Conservation (phyloP, 768 basidiomycete genomes). For the Boletus rubroflammeus region DNA sequence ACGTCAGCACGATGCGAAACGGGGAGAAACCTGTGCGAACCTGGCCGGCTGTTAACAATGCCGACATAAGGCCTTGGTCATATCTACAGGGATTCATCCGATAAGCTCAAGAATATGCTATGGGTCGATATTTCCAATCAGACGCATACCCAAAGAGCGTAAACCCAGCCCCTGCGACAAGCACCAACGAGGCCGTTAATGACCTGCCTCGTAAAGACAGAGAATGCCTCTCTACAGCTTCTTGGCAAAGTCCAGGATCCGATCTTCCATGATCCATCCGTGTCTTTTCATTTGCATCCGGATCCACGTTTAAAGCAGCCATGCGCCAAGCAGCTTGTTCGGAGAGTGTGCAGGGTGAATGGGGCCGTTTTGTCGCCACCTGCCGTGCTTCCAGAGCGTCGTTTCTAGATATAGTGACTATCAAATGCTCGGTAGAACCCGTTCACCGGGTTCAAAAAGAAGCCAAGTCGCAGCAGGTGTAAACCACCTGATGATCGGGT, state of each 20-base stretch:
- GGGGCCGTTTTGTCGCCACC: background rate
- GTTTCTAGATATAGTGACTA: constrained; percentile 5
- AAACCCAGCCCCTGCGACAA: constrained; percentile 58
- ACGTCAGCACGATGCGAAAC: constrained; percentile 4
- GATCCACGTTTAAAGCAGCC: constrained; percentile 1
- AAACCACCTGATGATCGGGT: constrained; percentile 7
- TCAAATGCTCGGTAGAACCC: constrained; percentile 7
- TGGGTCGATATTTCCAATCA: background rate
- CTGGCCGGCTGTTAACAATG: constrained; percentile 53
- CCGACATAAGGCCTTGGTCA: constrained; percentile 72
- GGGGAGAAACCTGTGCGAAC: constrained; percentile 22
- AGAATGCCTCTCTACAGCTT: constrained; percentile 12
- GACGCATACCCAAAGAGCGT: constrained; percentile 54
- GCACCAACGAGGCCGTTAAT: constrained; percentile 48
- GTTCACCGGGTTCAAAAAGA: constrained; percentile 1
- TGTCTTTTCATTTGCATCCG: constrained; percentile 8
- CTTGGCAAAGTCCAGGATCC: background rate
- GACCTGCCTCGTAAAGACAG: constrained; percentile 32
- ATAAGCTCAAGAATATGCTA: background rate
- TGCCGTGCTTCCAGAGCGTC: background rate
- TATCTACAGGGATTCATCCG: constrained; percentile 36
- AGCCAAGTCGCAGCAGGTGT: background rate
- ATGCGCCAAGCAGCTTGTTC: constrained; percentile 1
- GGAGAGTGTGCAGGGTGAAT: background rate
- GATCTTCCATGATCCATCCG: background rate